Conservation (phyloP, 2,329 filamentous ascomycete genomes). For the Onygenales sp. region DNA sequence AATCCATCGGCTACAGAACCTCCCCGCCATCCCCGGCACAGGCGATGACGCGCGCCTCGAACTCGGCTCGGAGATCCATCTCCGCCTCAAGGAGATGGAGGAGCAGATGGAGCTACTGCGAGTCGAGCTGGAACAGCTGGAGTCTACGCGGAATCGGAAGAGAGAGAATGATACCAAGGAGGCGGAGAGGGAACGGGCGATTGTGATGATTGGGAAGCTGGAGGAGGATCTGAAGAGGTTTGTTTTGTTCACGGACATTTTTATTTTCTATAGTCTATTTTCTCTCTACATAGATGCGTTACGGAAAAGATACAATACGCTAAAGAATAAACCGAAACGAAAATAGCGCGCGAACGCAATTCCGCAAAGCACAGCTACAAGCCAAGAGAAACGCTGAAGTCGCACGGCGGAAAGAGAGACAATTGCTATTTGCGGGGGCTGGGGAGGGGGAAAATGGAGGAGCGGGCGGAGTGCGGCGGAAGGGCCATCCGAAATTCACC, state of each 20-base stretch:
- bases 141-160: slow-evolving; percentile 31
- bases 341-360: slow-evolving; percentile 51
- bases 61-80: slow-evolving; percentile 70
- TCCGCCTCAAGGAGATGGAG: slow-evolving; percentile 65
- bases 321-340: slow-evolving; percentile 32
- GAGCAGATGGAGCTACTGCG: slow-evolving; percentile 73
- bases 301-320: slow-evolving; percentile 9
- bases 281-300: neutral
- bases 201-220: slow-evolving; percentile 57
- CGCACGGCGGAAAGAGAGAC: slow-evolving; percentile 66
- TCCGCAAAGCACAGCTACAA: slow-evolving; percentile 70
- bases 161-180: slow-evolving; percentile 45
- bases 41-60: slow-evolving; percentile 60
- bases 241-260: slow-evolving; percentile 5
- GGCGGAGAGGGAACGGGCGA: slow-evolving; percentile 55
- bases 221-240: slow-evolving; percentile 64
- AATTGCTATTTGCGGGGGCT: slow-evolving; percentile 62
- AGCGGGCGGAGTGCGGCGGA: slow-evolving; percentile 18
- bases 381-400: slow-evolving; percentile 66
- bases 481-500: slow-evolving; percentile 43
- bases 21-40: slow-evolving; percentile 53
- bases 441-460: slow-evolving; percentile 28
- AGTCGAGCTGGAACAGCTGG: slow-evolving; percentile 66
- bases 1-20: slow-evolving; percentile 48
- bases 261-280: neutral